phyloP scores from a whole-genome alignment of 1,284 basidiomycete species.

The Cryptococcus jaspeensis region DNA sequence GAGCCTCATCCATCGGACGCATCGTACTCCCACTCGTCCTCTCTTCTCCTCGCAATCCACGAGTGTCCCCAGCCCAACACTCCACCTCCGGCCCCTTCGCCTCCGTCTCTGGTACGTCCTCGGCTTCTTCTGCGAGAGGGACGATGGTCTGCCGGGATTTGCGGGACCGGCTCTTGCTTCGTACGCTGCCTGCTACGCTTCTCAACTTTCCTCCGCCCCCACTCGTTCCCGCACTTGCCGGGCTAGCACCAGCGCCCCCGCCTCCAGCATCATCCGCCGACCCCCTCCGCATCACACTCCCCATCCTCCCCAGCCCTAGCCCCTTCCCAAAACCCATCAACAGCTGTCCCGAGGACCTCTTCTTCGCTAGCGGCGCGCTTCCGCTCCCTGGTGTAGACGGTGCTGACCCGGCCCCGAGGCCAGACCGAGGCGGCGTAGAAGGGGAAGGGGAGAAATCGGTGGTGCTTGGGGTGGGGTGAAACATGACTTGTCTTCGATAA shows the following conservation, averaged over 20 bases:
- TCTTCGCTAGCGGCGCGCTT: constrained; percentile 1
- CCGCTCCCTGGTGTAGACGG: background rate
- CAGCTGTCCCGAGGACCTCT: constrained; percentile 16
- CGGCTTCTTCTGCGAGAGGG: no score
- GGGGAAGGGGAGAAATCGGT: no score
- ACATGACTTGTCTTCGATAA: background rate
- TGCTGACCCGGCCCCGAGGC: no score
- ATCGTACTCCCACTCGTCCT: background rate
- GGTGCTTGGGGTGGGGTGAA: no score
- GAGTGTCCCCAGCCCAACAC: background rate
- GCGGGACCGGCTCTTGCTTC: no score
- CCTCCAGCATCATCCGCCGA: constrained; percentile 3
- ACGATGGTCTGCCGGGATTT: no score
- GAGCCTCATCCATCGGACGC: constrained; percentile 1
- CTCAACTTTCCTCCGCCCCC: background rate
- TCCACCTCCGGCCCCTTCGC: background rate
- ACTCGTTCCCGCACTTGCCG: background rate
- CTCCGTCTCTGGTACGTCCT: no score
- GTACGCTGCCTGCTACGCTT: no score
- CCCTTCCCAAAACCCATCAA: constrained; percentile 16
- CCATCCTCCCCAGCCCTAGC: constrained; percentile 13
- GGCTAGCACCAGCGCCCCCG: no score
- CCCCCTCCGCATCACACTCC: constrained; percentile 18
- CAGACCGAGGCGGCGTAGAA: no score
- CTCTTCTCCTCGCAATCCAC: background rate